phyloP scores from a whole-genome alignment of 2,329 filamentous ascomycete species.

The Amphichorda felina region DNA sequence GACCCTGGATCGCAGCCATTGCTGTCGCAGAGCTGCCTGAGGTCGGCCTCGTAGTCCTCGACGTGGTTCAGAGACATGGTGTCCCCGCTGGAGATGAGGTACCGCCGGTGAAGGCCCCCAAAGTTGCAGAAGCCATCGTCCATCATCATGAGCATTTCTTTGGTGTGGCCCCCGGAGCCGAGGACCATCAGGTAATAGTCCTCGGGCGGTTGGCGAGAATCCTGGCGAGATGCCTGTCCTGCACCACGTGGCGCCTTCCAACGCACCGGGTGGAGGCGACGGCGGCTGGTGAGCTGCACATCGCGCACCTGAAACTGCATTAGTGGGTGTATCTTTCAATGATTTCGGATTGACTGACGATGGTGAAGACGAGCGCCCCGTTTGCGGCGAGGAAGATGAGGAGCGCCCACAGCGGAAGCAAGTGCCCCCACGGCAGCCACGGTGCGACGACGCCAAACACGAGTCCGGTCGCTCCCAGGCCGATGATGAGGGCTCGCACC shows the following conservation, averaged over 20 bases:
- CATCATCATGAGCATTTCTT: constrained; percentile 87
- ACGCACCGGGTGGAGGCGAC: constrained; percentile 4
- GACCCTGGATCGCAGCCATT: constrained; percentile 23
- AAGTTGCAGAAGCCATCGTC: constrained; percentile 40
- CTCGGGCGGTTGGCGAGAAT: constrained; percentile 3
- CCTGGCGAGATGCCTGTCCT: constrained; percentile 1
- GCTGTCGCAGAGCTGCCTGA: constrained; percentile 11
- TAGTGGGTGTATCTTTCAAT: background rate
- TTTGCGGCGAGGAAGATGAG: constrained; percentile 8
- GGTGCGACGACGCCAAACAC: background rate
- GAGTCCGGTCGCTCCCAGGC: background rate
- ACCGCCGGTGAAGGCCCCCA: constrained; percentile 57
- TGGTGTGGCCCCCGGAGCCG: constrained; percentile 87
- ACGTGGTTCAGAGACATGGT: constrained; percentile 53
- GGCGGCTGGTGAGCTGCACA: constrained; percentile 12
- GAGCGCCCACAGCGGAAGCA: background rate
- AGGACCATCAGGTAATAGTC: constrained; percentile 67
- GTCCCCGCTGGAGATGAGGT: constrained; percentile 71
- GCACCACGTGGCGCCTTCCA: background rate
- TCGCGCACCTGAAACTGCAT: constrained; percentile 18
- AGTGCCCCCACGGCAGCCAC: background rate
- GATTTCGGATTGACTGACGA: constrained; percentile 11
- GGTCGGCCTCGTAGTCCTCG: constrained; percentile 34
- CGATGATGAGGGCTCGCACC: background rate
- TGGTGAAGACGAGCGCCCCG: constrained; percentile 14